Conservation (phyloP, 2,329 filamentous ascomycete species). For the Simplicillium aogashimaense region DNA sequence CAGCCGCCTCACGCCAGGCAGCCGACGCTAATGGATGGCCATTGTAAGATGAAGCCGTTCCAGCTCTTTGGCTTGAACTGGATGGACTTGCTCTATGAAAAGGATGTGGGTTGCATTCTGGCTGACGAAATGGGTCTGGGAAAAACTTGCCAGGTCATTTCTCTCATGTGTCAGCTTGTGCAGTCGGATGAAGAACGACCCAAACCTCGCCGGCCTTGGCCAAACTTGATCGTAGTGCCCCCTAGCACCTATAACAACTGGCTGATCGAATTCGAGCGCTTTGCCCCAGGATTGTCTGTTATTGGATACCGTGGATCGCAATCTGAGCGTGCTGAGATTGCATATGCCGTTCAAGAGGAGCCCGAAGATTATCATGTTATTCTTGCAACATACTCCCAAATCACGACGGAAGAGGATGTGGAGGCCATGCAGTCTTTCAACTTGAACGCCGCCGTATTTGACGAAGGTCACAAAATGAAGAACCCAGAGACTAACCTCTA, state of each 20-base stretch:
- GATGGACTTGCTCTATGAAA: slow-evolving; percentile 74
- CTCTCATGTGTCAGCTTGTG: slow-evolving; percentile 76
- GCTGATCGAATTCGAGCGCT: slow-evolving; percentile 80
- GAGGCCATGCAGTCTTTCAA: slow-evolving; percentile 36
- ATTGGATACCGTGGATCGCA: slow-evolving; percentile 62
- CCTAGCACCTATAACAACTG: slow-evolving; percentile 94
- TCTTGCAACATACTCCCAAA: slow-evolving; percentile 52
- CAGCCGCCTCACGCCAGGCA: slow-evolving; percentile 46
- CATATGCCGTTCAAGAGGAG: slow-evolving; percentile 52
- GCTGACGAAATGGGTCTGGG: slow-evolving; percentile 97
- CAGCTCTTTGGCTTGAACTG: slow-evolving; percentile 93
- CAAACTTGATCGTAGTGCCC: slow-evolving; percentile 81
- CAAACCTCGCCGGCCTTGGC: slow-evolving; percentile 38
- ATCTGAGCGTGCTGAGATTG: slow-evolving; percentile 56
- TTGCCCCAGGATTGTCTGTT: slow-evolving; percentile 69
- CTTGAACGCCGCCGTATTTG: slow-evolving; percentile 61
- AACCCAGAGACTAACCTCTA: slow-evolving; percentile 79
- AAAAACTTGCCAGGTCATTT: slow-evolving; percentile 95
- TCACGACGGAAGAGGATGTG: slow-evolving; percentile 40
- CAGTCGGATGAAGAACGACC: slow-evolving; percentile 41
- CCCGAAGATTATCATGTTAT: slow-evolving; percentile 55
- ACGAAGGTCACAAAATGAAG: slow-evolving; percentile 90
- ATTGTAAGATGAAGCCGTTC: slow-evolving; percentile 79
- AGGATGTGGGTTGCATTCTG: slow-evolving; percentile 76
- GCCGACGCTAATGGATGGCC: slow-evolving; percentile 66